A percentile compares a stretch with the other conserved stretches of the same genome.
Conservation (phyloP, 1,284 basidiomycete species). For the Jaminaea rosea region DNA sequence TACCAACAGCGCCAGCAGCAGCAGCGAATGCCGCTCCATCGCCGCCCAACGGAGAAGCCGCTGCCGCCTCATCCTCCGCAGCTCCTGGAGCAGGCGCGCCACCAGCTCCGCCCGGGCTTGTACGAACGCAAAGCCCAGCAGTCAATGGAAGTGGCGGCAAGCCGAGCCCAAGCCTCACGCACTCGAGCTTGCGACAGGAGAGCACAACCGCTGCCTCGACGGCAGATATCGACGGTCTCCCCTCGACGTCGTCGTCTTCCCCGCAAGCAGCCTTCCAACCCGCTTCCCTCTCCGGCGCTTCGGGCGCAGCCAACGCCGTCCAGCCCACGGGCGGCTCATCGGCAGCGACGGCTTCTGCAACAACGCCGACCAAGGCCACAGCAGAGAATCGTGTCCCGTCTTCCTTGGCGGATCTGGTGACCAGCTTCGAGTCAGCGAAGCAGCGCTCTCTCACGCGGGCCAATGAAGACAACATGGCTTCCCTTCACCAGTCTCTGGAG, state of each 20-base stretch:
- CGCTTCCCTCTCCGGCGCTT: constrained; percentile 40
- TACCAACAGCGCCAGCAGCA: constrained; percentile 5
- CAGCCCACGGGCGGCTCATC: constrained; percentile 31
- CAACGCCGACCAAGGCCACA: constrained; percentile 28
- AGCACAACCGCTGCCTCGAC: neutral
- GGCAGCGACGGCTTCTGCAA: constrained; percentile 23
- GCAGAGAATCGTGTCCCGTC: constrained; percentile 54
- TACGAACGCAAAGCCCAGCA: neutral
- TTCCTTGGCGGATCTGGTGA: constrained; percentile 81
- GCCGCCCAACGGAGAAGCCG: neutral
- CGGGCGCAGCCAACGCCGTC: constrained; percentile 49
- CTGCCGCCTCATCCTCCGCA: constrained; percentile 1
- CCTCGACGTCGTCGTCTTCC: neutral
- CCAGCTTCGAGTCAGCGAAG: constrained; percentile 89
- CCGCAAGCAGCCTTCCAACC: constrained; percentile 15
- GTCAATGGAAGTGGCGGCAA: constrained; percentile 1
- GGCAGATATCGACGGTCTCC: neutral
- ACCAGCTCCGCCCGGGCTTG: neutral
- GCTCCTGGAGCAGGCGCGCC: neutral
- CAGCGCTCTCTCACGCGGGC: constrained; percentile 77
- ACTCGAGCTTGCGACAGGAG: neutral
- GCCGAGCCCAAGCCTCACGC: neutral
- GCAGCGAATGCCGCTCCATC: neutral
- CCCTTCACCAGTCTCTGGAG: constrained; percentile 73
- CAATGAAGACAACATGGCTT: constrained; percentile 69